A percentile compares a stretch with the other conserved stretches of the same genome.
phyloP scores from a whole-genome alignment of 441 rosid genomes.

The Aquilaria agallochum region DNA sequence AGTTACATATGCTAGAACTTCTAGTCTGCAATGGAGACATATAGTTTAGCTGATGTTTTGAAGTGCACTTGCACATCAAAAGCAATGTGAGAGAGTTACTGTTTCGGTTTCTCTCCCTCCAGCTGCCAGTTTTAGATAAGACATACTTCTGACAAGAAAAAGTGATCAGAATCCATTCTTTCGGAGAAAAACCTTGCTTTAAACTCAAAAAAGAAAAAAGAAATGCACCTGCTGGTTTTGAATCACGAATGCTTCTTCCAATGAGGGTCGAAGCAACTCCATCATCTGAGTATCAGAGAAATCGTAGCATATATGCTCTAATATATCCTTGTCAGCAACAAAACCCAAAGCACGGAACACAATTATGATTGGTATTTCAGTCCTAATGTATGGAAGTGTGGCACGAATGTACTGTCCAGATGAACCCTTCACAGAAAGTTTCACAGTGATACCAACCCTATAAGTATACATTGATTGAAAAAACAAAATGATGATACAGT shows the following conservation, averaged over 20 bases:
- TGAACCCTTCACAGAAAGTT: constrained; percentile 53
- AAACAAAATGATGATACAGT: neutral
- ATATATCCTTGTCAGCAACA: constrained; percentile 94
- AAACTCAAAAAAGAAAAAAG: neutral
- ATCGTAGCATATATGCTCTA: constrained; percentile 92
- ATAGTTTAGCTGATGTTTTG: too few species aligned
- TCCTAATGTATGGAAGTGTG: constrained; percentile 93
- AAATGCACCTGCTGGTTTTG: constrained; percentile 88
- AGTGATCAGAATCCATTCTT: too few species aligned
- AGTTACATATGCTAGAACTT: too few species aligned
- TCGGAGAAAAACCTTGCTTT: neutral
- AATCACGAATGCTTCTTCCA: constrained; percentile 97
- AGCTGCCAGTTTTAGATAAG: too few species aligned
- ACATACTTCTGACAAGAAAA: too few species aligned
- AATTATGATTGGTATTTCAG: constrained; percentile 93
- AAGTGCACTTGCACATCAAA: too few species aligned
- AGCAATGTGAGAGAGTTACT: too few species aligned
- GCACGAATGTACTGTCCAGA: constrained; percentile 93
- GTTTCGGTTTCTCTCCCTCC: too few species aligned
- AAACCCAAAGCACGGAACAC: constrained; percentile 97
- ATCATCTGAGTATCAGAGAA: constrained; percentile 92
- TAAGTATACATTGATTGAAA: neutral
- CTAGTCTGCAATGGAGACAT: too few species aligned
- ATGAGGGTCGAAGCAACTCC: constrained; percentile 96
- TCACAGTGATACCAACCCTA: too few species aligned